Evolutionary conservation across 176 grass and related monocot genomes (phyloP), one percentile per base, ranked within the genome.

Genomic region (Leersia perrieri): DNA sequence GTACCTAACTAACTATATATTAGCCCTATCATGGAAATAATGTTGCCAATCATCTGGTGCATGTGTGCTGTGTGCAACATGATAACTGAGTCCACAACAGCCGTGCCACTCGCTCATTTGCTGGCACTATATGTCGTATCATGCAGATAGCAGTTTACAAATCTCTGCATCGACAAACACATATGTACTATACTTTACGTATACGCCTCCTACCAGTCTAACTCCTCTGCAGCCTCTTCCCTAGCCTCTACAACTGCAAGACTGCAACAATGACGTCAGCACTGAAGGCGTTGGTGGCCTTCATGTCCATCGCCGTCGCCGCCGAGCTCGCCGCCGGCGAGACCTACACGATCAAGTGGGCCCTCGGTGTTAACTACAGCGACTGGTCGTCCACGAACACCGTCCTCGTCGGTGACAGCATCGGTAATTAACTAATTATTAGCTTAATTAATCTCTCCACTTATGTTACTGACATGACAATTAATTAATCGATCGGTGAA

Each of bases 401-500:
- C 2, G 72, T 91, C 85, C 2, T 60, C 74, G 39, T 83, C 22
- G 85, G 85, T 29, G 89, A 91, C 77, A 83, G 65, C 86, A 76
- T 91, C n/a, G n/a, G n/a, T n/a, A n/a, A n/a, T n/a, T n/a, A n/a
- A n/a, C n/a, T n/a, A n/a, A n/a, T n/a, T n/a, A n/a, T n/a, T n/a
- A n/a, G n/a, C n/a, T n/a, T n/a, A n/a, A n/a, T n/a, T n/a, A n/a
- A n/a, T n/a, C n/a, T n/a, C n/a, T n/a, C n/a, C n/a, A n/a, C n/a
- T n/a, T n/a, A n/a, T n/a, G n/a, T n/a, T n/a, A n/a, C n/a, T n/a
- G n/a, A n/a, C n/a, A n/a, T n/a, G n/a, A n/a, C n/a, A n/a, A n/a
- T n/a, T n/a, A n/a, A n/a, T n/a, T n/a, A n/a, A n/a, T n/a, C n/a
- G n/a, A n/a, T n/a, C n/a, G n/a, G n/a, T n/a, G n/a, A n/a, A n/a